Conservation (phyloP, 2,329 filamentous ascomycete species). For the Xylaria sp. region DNA sequence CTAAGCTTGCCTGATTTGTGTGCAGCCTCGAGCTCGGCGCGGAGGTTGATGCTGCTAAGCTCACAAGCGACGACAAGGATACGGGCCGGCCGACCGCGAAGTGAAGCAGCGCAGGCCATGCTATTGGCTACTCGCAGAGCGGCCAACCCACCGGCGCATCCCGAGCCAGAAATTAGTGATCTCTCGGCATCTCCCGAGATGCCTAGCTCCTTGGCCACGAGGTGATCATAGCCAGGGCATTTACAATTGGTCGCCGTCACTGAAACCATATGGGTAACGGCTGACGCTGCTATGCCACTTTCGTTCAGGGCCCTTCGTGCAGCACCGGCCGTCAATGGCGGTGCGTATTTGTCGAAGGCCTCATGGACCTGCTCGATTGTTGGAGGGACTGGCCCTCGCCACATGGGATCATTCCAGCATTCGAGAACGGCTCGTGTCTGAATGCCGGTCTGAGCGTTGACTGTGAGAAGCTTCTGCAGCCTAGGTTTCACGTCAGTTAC, state of each 20-base stretch:
- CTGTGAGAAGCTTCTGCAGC: slow-evolving; percentile 33
- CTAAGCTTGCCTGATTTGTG: slow-evolving; percentile 35
- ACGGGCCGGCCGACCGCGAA: slow-evolving; percentile 37
- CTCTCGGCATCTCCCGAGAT: slow-evolving; percentile 47
- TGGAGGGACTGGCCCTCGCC: slow-evolving; percentile 32
- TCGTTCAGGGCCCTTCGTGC: slow-evolving; percentile 49
- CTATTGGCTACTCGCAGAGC: slow-evolving; percentile 41
- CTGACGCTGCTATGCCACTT: slow-evolving; percentile 36
- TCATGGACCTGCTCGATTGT: slow-evolving; percentile 44
- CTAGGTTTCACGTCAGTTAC: slow-evolving; percentile 23
- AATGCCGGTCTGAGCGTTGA: slow-evolving; percentile 34
- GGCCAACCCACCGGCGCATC: slow-evolving; percentile 52
- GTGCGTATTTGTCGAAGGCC: slow-evolving; percentile 45
- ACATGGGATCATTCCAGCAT: slow-evolving; percentile 32
- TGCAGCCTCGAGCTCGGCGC: slow-evolving; percentile 38
- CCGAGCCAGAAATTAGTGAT: slow-evolving; percentile 50
- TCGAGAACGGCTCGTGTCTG: slow-evolving; percentile 32
- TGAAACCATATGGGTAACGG: slow-evolving; percentile 52
- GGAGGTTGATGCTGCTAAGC: slow-evolving; percentile 39
- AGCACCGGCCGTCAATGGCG: slow-evolving; percentile 47
- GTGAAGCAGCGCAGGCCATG: slow-evolving; percentile 35
- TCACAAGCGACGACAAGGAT: slow-evolving; percentile 44
- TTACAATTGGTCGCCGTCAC: slow-evolving; percentile 52
- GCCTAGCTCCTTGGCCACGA: slow-evolving; percentile 49
- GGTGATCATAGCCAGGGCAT: slow-evolving; percentile 52